Evolutionary conservation across 352 stramenopile genomes (phyloP), one percentile per base, ranked within the genome.

Genomic region (Phytophthora niederhauseri): DNA sequence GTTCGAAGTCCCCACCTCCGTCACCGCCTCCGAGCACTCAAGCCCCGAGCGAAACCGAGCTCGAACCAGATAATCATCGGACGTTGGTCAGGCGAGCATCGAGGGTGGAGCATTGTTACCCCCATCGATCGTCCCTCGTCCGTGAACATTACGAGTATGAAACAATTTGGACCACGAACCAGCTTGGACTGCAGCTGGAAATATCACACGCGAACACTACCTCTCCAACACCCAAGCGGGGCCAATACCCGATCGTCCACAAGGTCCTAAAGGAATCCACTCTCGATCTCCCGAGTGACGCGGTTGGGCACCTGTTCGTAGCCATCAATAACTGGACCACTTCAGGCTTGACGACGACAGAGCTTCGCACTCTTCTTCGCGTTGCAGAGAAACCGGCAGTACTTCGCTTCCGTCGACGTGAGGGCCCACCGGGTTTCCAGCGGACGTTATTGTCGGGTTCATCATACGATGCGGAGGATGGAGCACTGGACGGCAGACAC

Each of bases 291-390:
- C 34, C 74, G 9, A 57, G 38, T 49, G 66, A 79, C 22, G 65
- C 75, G 15, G 55, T 82, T 19, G 80, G 77, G 0, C 75, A 87
- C 49, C 45, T 70, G 6, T 72, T 87, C 4, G 46, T 84, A 2
- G 70, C 72, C 0, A 64, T 87, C 41, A 85, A 87, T 34, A 72
- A 75, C 36, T 64, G 62, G 52, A 34, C 19, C 22, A 81, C 73
- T 6, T 70, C 31, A 1, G 73, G 70, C 24, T 57, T 85, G 36
- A 60, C 22, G 43, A 60, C 61, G 31, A 19, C 15, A 4, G 68
- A 75, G 3, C 69, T 87, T 54, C 73, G 73, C 8, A 70, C 66
- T 17, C 57, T 85, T 34, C 66, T 84, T 1, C 50, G 64, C 2
- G 70, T 70, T 26, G 68, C 75, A n/a, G 51, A 70, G 6, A 85